Evolutionary conservation across 169 alveolate species (phyloP), one percentile per base, ranked within the genome.

Genomic region (Eimeria maxima): DNA sequence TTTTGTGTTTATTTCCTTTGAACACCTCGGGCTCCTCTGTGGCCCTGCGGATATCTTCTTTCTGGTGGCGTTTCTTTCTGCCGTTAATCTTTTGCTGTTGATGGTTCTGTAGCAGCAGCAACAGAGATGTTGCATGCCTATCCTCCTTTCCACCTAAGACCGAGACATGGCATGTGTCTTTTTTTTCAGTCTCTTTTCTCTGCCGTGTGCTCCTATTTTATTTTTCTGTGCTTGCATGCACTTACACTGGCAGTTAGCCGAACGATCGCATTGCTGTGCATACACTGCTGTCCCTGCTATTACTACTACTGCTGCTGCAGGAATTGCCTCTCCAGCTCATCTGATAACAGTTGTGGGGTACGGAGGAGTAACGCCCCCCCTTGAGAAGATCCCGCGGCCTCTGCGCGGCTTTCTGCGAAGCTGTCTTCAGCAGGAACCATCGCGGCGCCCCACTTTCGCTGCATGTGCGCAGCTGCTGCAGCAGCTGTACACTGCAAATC

Each of bases 391-490:
- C 47, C 96, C 94, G 2, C 45, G 84, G 80, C 95, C 95, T 4
- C 63, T 94, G 67, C 42, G 80, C 50, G 65, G 67, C 16, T 57
- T 94, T 47, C 89, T 94, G n/a, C 45, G 47, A 14, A 45, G 94
- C 57, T 94, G 96, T 42, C 89, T 94, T 53, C 55, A 50, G 73
- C 76, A 4, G 45, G 69, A 63, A 18, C 96, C 96, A 13, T 60
- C 89, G 50, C 4, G 22, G 33, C 65, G 96, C 67, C 95, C 95
- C 50, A 45, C 93, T 13, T 94, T 94, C n/a, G 93, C 94, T n/a
- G 69, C 94, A 74, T 94, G 96, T 27, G 95, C 95, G 1, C 87
- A 94, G 76, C 96, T 80, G 90, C 89, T 94, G 90, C 95, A 92
- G 67, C 81, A 63, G 71, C 63, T 92, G n/a, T 60, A 78, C 71